Evolutionary conservation across 768 basidiomycete genomes (phyloP).

Genomic region (Gloeopeniophorella convolvens): DNA sequence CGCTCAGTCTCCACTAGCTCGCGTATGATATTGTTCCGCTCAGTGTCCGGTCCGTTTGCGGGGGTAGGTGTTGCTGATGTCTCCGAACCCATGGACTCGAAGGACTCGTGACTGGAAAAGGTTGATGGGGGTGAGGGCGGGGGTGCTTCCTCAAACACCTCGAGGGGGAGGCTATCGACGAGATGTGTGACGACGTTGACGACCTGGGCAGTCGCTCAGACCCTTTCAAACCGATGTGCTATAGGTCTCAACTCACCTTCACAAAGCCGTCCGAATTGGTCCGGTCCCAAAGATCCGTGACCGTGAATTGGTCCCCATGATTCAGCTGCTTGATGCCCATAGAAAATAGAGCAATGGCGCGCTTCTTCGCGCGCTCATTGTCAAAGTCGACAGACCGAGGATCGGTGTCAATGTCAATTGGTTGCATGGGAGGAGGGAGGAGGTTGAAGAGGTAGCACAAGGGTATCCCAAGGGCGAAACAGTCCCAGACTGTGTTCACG

Average conservation of each 20-base stretch:
- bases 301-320: conserved; percentile 77
- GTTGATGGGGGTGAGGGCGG: conserved; percentile 46
- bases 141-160: conserved; percentile 58
- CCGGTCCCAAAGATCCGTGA: conserved; percentile 85
- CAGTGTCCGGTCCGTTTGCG: conserved; percentile 54
- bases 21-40: conserved; percentile 69
- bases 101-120: conserved; percentile 49
- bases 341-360: conserved; percentile 83
- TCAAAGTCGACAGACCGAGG: conserved; percentile 56
- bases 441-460: conserved; percentile 96
- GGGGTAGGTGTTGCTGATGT: conserved; percentile 34
- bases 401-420: conserved; percentile 55
- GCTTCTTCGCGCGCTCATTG: conserved; percentile 83
- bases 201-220: conserved; percentile 45
- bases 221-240: background rate
- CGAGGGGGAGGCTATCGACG: conserved; percentile 65
- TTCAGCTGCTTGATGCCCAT: conserved; percentile 77
- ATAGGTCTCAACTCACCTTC: conserved; percentile 53
- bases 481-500: conserved; percentile 91
- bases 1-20: conserved; percentile 95
- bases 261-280: conserved; percentile 92
- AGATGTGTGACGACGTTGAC: conserved; percentile 84
- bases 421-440: conserved; percentile 46
- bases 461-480: conserved; percentile 87
- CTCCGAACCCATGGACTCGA: conserved; percentile 49